Base-by-base conservation (phyloP, 768 basidiomycete species). In the Kwoniella botswanensis region DNA sequence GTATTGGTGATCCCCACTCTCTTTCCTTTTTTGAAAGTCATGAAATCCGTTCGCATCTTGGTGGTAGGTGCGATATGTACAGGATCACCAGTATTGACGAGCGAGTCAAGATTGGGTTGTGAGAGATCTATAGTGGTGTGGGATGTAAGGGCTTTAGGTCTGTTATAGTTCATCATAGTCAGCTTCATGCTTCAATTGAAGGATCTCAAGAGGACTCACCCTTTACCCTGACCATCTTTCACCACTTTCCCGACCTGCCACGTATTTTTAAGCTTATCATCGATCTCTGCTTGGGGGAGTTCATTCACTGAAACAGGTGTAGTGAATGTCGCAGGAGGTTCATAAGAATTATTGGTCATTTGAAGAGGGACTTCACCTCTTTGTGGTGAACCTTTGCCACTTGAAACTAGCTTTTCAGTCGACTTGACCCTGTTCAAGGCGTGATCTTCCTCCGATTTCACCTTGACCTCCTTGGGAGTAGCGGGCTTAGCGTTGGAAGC, bases 51-150 rank as follows among this genome's bases (percentile, higher is more conserved):
- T 46, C 74, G 71, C 65, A 78, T 73, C 26, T 70, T 68, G 5
- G 77, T 73, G 4, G 72, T 70, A 5, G 79, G 79, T 1, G 67
- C 50, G 66, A 76, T 56, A 17, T 73, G 69, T 9, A 81, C 63
- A 3, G 63, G 42, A n/a, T 67, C 68, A 7, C 52, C 24, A 18
- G n/a, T 43, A 35, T 70, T 74, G 67, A 71, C 57, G 24, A 78
- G 67, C 11, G 44, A 24, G 13, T 75, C 71, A 12, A 71, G 62
- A 54, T 71, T 73, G 22, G 76, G 68, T 65, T 78, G 65, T 21
- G 76, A 74, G 0, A 78, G 44, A 52, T 76, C 76, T 55, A 80
- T 78, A 13, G 56, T 29, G 15, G 68, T 74, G 52, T 75, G 63
- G n/a, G 66, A 54, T 46, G 67, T 46, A 13, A 70, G 72, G 1